A percentile compares a stretch with the other conserved stretches of the same genome.
Evolutionary conservation across 2,329 filamentous ascomycete genomes (phyloP).

Genomic region (Aspergillus sp.): DNA sequence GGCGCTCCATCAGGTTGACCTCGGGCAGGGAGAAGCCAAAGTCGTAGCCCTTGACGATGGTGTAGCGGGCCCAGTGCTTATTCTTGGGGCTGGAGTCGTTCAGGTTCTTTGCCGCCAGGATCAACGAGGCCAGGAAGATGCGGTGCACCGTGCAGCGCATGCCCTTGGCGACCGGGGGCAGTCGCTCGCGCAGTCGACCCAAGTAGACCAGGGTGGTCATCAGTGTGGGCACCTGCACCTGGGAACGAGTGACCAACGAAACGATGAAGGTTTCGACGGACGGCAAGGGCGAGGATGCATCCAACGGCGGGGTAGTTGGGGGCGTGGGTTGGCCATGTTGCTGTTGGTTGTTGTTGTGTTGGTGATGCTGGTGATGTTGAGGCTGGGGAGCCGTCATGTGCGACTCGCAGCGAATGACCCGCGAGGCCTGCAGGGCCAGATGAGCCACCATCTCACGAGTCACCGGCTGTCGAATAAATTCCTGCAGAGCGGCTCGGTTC

Average conservation of each 20-base stretch:
- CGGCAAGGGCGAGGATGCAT: conserved; percentile 58
- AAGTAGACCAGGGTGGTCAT: conserved; percentile 98
- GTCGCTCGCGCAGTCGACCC: conserved; percentile 73
- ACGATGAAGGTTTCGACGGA: conserved; percentile 88
- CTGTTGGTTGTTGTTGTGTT: conserved; percentile 10
- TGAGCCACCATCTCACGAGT: conserved; percentile 49
- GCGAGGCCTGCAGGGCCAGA: conserved; percentile 46
- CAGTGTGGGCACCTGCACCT: conserved; percentile 93
- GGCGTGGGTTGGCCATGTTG: conserved; percentile 58
- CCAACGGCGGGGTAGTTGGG: conserved; percentile 58
- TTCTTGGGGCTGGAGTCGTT: conserved; percentile 99
- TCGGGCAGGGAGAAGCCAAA: conserved; percentile 94
- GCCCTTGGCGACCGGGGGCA: conserved; percentile 93
- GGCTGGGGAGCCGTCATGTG: conserved; percentile 48
- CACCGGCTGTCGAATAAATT: conserved; percentile 49
- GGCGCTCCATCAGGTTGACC: conserved; percentile 99
- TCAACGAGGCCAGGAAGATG: conserved; percentile 76
- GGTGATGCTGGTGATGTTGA: conserved; percentile 8
- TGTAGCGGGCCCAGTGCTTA: conserved; percentile 99
- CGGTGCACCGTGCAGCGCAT: conserved; percentile 95
- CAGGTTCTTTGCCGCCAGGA: conserved; percentile 86
- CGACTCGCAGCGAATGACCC: conserved; percentile 51
- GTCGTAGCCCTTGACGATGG: conserved; percentile 67
- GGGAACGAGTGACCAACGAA: conserved; percentile 85
- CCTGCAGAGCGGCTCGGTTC: conserved; percentile 47